phyloP scores from a whole-genome alignment of 116 monocot species.

The Trichopus zeylanicus region DNA sequence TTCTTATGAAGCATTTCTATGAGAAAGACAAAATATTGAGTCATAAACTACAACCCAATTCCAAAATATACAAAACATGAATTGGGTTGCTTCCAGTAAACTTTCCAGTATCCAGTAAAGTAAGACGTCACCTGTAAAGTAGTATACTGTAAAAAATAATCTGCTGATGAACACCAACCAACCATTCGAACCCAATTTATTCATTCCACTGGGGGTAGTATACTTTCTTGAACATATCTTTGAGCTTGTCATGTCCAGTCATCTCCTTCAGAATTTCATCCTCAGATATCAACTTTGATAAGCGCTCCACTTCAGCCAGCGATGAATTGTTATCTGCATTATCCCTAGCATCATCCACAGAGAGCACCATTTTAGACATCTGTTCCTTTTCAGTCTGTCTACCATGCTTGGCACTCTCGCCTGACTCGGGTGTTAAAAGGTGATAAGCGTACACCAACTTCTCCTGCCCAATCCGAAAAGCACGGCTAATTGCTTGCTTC shows the following conservation, averaged over 20 bases:
- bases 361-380: conserved; percentile 53
- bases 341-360: conserved; percentile 17
- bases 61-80: too few species aligned
- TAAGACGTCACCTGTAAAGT: too few species aligned
- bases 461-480: conserved; percentile 59
- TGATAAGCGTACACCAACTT: conserved; percentile 64
- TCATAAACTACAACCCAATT: too few species aligned
- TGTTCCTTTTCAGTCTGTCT: conserved; percentile 50
- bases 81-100: too few species aligned
- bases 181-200: too few species aligned
- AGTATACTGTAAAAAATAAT: too few species aligned
- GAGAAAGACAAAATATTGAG: too few species aligned
- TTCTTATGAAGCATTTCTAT: too few species aligned
- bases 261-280: conserved; percentile 67
- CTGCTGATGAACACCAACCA: too few species aligned
- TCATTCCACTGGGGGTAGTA: conserved; percentile 20
- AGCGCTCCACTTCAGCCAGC: conserved; percentile 15
- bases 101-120: too few species aligned
- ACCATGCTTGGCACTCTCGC: conserved; percentile 50
- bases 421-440: conserved; percentile 47
- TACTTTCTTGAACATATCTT: conserved; percentile 45
- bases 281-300: conserved; percentile 23
- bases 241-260: conserved; percentile 31
- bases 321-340: conserved; percentile 8
- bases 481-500: conserved; percentile 68